phyloP scores from a whole-genome alignment of 306 rosid genomes.

The Rosa lucieae region DNA sequence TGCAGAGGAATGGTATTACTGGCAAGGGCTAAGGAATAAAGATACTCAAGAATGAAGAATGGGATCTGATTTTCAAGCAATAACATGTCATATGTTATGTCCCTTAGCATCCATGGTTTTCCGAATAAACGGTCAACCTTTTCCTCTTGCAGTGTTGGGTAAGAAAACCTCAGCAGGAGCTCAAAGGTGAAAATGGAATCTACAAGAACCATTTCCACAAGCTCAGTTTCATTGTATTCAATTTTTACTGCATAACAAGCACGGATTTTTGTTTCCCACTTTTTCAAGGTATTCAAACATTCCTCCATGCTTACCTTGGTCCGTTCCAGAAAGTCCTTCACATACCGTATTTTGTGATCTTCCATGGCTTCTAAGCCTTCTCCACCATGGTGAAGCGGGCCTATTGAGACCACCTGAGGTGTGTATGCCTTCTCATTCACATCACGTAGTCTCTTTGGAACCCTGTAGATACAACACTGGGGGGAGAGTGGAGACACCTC shows the following conservation, averaged over 20 bases:
- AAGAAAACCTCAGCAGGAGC: slow-evolving; percentile 15
- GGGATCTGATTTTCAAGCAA: not conserved
- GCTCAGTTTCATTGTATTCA: not conserved
- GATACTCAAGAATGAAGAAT: slow-evolving; percentile 24
- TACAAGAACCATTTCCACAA: not conserved
- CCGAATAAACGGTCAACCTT: slow-evolving; percentile 22
- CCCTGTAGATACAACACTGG: slow-evolving; percentile 1
- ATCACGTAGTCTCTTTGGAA: slow-evolving; percentile 14
- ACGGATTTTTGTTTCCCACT: not conserved
- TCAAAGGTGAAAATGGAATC: slow-evolving; percentile 16
- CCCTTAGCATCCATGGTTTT: slow-evolving; percentile 32
- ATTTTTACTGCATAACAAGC: not conserved
- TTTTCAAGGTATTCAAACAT: not conserved
- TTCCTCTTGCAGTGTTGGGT: not conserved
- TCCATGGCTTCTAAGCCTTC: slow-evolving; percentile 24
- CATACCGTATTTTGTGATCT: slow-evolving; percentile 21
- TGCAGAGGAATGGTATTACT: not conserved
- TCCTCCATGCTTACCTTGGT: not conserved
- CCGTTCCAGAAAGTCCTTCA: slow-evolving; percentile 2
- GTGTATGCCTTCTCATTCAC: slow-evolving; percentile 23
- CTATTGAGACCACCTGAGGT: slow-evolving; percentile 27
- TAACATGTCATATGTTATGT: slow-evolving; percentile 25
- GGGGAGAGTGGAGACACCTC: not conserved
- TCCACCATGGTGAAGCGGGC: slow-evolving; percentile 29
- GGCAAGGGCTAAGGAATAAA: slow-evolving; percentile 10